Percentiles rank a stretch among this genome's conserved stretches.
Evolutionary conservation across 2,329 filamentous ascomycete genomes (phyloP).

Genomic region (Botrytis cinerea): DNA sequence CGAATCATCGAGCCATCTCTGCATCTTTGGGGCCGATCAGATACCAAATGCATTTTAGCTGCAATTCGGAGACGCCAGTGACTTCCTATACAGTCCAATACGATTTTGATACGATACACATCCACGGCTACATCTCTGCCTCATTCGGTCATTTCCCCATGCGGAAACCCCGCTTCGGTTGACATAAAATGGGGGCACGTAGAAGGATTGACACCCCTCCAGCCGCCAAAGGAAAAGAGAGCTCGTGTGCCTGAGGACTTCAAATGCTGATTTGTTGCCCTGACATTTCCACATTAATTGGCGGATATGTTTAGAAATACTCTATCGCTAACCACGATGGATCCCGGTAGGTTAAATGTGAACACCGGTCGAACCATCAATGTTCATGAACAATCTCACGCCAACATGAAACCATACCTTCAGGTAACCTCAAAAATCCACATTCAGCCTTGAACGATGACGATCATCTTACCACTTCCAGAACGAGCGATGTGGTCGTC

Average conservation of each 20-base stretch:
- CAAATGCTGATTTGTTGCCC: background rate
- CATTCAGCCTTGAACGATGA: background rate
- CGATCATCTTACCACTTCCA: background rate
- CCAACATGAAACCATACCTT: background rate
- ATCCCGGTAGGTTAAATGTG: background rate
- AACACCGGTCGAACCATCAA: background rate
- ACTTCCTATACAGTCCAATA: background rate
- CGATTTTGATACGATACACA: background rate
- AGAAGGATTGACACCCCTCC: background rate
- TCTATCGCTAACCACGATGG: background rate
- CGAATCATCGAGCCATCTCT: constrained; percentile 19
- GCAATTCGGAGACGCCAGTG: background rate
- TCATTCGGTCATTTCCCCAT: background rate
- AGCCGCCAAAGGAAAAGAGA: background rate
- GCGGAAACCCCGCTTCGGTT: background rate
- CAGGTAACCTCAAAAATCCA: background rate
- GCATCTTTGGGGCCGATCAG: constrained; percentile 4
- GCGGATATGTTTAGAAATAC: background rate
- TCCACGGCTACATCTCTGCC: background rate
- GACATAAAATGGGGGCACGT: background rate
- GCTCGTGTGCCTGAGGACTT: background rate
- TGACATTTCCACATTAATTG: background rate
- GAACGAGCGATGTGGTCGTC: constrained; percentile 7
- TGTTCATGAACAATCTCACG: background rate
- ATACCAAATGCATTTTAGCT: constrained; percentile 3